phyloP scores from a whole-genome alignment of 1,284 basidiomycete genomes.

The Ustanciosporium gigantosporum region DNA sequence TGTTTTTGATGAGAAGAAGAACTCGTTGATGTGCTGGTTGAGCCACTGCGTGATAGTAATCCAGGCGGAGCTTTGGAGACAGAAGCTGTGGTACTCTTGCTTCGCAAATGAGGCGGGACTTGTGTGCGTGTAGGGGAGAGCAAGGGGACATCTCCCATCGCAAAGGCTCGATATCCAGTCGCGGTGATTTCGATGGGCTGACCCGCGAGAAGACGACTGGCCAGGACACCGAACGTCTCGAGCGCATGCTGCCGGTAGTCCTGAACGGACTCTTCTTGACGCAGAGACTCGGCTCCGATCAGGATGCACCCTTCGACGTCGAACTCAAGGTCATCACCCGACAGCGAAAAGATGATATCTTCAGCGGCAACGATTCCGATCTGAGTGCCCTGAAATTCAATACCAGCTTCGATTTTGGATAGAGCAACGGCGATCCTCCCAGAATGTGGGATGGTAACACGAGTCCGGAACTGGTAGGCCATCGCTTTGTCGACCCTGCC shows the following conservation, averaged over 20 bases:
- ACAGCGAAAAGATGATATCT: slow-evolving; percentile 31
- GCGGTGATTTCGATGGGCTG: slow-evolving; percentile 13
- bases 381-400: slow-evolving; percentile 31
- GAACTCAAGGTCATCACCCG: slow-evolving; percentile 17
- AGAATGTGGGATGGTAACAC: slow-evolving; percentile 20
- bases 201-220: slow-evolving; percentile 9
- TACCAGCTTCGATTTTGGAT: slow-evolving; percentile 31
- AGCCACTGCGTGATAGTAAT: slow-evolving; percentile 5
- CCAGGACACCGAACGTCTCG: slow-evolving; percentile 19
- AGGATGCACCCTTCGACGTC: slow-evolving; percentile 32
- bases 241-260: slow-evolving; percentile 13
- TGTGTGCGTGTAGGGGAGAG: slow-evolving; percentile 7
- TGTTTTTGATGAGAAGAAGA: slow-evolving; percentile 18
- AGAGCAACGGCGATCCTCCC: slow-evolving; percentile 19
- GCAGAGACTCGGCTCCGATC: slow-evolving; percentile 24
- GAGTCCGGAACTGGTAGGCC: slow-evolving; percentile 27
- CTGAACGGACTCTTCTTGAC: slow-evolving; percentile 10
- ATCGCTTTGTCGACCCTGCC: slow-evolving; percentile 9
- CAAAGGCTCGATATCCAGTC: slow-evolving; percentile 27
- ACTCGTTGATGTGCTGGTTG: slow-evolving; percentile 6
- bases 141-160: slow-evolving; percentile 24
- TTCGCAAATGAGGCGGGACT: slow-evolving; percentile 17
- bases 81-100: slow-evolving; percentile 10
- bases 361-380: slow-evolving; percentile 34
- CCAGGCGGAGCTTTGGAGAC: slow-evolving; percentile 1